These are phyloP conservation scores for Eucalyptus cladocalyx DNA, from an alignment of 345 rosid genomes.

Conservation along the genomic window DNA sequence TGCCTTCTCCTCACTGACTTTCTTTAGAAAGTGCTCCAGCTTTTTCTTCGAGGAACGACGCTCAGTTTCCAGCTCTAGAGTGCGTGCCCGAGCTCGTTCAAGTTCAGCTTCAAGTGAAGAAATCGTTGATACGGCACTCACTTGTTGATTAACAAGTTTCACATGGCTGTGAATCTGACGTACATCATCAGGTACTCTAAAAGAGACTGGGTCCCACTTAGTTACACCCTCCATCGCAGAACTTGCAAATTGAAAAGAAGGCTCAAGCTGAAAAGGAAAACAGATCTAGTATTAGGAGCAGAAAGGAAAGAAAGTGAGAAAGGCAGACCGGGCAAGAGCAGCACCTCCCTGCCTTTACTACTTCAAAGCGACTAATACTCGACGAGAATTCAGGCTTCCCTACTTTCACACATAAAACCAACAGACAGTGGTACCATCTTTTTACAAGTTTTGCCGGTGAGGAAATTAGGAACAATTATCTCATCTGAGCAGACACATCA, in stretches of 20 bases:
- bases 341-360: not conserved
- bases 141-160: constrained; percentile 41
- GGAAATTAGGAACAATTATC: not conserved
- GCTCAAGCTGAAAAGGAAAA: constrained; percentile 30
- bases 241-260: constrained; percentile 42
- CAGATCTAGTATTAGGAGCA: not conserved
- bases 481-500: not conserved
- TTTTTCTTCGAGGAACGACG: constrained; percentile 67
- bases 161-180: constrained; percentile 25
- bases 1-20: constrained; percentile 78
- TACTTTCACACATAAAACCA: not conserved
- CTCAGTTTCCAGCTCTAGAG: constrained; percentile 57
- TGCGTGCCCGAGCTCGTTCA: constrained; percentile 45
- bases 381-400: not conserved
- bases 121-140: constrained; percentile 47
- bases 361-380: not conserved
- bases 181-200: constrained; percentile 32
- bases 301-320: not conserved
- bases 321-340: not conserved
- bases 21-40: constrained; percentile 72
- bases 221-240: constrained; percentile 81
- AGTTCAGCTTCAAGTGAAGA: constrained; percentile 58
- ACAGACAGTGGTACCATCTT: not conserved
- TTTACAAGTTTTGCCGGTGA: not conserved
- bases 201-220: constrained; percentile 68